Base-by-base conservation (phyloP, 768 basidiomycete genomes). In the Lentinula raphanica region DNA sequence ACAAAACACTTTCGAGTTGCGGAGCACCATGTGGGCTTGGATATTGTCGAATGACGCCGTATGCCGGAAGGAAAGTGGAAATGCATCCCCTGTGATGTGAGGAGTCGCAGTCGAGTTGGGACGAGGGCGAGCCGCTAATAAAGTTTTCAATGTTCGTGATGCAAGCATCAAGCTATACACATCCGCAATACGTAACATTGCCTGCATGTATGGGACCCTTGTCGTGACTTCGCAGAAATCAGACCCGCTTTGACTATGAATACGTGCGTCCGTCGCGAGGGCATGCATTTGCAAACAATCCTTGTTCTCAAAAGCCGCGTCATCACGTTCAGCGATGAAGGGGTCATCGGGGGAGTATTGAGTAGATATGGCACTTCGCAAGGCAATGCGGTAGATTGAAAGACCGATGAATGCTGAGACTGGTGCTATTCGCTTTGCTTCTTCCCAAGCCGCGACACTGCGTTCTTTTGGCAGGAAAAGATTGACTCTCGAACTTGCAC, bases 161-260 rank as follows among this genome's bases (percentile, higher is more conserved):
- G 86, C 89, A 49, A 92, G 78, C 42, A 94, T 73, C 15, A 76
- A 64, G 63, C 84, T 86, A 67, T 94, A 94, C 29, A 87, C 73
- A 66, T 88, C 84, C 15, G 82, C 80, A 56, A 91, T 70, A 63
- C 84, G 80, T 59, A 92, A 76, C 44, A 73, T 74, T 5, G 76
- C 74, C 35, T 77, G 74, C 29, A 86, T 68, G 51, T 78, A 76
- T 15, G 86, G 82, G 19, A 89, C 70, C n/a, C 72, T 65, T 13
- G 84, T 66, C 1, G 76, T 71, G 21, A 83, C 63, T 3, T 80
- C 74, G 54, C 78, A 81, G 11, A 76, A 69, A 58, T 85, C 80
- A 48, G 59, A 59, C 17, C 60, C 72, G 48, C 40, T 60, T 21
- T 56, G 60, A 61, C 50, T 58, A 45, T 54, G 63, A 11, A 64